phyloP scores from a whole-genome alignment of 495 filamentous ascomycete species.

The Melanomma pulvis-pyrius region DNA sequence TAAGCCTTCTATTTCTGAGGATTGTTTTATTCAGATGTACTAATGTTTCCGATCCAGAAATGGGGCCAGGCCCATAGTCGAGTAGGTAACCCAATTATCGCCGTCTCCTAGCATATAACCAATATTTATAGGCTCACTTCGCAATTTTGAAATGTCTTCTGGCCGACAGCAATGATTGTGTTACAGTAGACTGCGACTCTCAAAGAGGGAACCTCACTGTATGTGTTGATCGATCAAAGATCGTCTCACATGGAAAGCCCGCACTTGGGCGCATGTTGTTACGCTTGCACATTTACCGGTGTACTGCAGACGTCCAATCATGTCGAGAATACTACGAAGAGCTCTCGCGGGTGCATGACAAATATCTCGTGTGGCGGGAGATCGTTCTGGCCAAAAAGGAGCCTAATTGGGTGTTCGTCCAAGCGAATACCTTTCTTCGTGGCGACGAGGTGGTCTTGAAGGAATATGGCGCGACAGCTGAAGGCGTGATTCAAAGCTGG shows the following conservation, averaged over 20 bases:
- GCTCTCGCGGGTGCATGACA: constrained; percentile 47
- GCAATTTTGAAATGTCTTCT: constrained; percentile 49
- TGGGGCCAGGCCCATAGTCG: constrained; percentile 52
- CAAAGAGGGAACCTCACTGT: constrained; percentile 39
- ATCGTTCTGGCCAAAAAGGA: constrained; percentile 45
- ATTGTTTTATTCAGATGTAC: neutral
- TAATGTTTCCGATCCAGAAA: constrained; percentile 3
- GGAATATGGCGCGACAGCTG: constrained; percentile 49
- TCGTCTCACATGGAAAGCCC: constrained; percentile 47
- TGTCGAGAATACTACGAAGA: constrained; percentile 49
- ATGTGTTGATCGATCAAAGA: constrained; percentile 45
- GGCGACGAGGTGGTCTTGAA: constrained; percentile 45
- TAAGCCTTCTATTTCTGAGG: constrained; percentile 22
- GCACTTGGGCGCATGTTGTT: constrained; percentile 51
- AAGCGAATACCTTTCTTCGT: constrained; percentile 51
- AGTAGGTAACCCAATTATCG: constrained; percentile 32
- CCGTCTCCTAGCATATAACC: neutral
- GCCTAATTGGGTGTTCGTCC: constrained; percentile 48
- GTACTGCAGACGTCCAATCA: constrained; percentile 49
- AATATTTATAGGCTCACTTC: constrained; percentile 47
- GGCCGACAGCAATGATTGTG: constrained; percentile 42
- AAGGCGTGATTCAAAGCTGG: constrained; percentile 54
- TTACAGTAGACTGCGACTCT: constrained; percentile 38
- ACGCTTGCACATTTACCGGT: constrained; percentile 52
- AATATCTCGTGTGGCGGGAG: constrained; percentile 46